These are phyloP conservation scores for Persicaria tinctoria DNA, from an alignment of 148 eudicot genomes.

Conservation along the genomic window DNA sequence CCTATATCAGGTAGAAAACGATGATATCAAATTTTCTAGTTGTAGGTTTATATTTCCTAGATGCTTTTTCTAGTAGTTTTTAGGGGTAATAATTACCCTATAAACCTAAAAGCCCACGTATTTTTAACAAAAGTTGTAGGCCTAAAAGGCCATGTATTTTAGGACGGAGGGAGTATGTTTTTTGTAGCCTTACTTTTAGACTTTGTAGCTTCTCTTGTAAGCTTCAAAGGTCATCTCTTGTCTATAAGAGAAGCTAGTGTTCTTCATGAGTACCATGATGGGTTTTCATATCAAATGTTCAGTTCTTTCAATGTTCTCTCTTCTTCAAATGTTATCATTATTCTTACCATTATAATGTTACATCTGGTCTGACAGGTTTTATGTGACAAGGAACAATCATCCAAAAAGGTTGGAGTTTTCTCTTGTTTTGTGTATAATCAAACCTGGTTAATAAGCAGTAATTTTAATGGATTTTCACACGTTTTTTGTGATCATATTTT, in stretches of 20 bases:
- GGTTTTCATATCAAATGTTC: neutral
- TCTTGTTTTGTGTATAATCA: neutral
- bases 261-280: neutral
- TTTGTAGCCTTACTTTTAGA: too few species aligned
- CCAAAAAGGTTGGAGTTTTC: conserved; percentile 47
- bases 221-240: too few species aligned
- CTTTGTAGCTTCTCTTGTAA: too few species aligned
- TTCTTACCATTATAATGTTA: neutral
- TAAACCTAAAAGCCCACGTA: too few species aligned
- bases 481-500: conserved; percentile 3
- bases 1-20: too few species aligned
- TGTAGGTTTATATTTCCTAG: too few species aligned
- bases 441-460: neutral
- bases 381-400: conserved; percentile 71
- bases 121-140: too few species aligned
- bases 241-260: neutral
- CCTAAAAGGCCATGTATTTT: too few species aligned
- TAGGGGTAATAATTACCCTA: too few species aligned
- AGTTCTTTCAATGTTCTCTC: neutral
- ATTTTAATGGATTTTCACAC: neutral
- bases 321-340: neutral
- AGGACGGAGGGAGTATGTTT: too few species aligned
- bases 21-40: too few species aligned
- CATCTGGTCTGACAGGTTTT: conserved; percentile 51
- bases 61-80: too few species aligned